Evolutionary conservation across 306 rosid species (phyloP).

Genomic region (Vigna mungo): DNA sequence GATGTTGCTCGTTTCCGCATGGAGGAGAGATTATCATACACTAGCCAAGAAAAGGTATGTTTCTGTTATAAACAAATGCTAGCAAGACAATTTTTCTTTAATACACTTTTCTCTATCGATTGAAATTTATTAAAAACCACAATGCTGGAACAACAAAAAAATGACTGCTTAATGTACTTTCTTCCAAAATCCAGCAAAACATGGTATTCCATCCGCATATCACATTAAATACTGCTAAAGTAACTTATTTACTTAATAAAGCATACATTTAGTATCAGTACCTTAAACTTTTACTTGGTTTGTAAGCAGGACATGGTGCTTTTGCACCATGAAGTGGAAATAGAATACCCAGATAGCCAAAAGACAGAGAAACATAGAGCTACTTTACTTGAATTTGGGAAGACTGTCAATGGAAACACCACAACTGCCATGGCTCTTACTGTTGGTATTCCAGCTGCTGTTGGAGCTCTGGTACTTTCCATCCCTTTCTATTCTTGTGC

Average conservation of each 20-base stretch:
- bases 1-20: conserved; percentile 76
- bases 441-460: conserved; percentile 88
- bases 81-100: background rate
- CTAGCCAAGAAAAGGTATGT: conserved; percentile 76
- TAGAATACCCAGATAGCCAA: conserved; percentile 70
- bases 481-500: conserved; percentile 12
- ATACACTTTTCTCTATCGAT: background rate
- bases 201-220: background rate
- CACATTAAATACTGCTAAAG: conserved; percentile 3
- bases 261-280: conserved; percentile 7
- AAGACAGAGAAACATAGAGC: conserved; percentile 71
- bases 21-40: conserved; percentile 85
- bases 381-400: conserved; percentile 90
- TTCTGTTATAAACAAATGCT: background rate
- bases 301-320: conserved; percentile 94
- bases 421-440: conserved; percentile 93
- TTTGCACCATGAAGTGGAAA: conserved; percentile 88
- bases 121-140: background rate
- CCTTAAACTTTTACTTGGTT: conserved; percentile 32
- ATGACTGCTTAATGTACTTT: conserved; percentile 13
- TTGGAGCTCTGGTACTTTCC: conserved; percentile 84
- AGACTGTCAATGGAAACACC: conserved; percentile 60
- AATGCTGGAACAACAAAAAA: conserved; percentile 5
- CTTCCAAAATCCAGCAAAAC: conserved; percentile 7
- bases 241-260: conserved; percentile 6